A percentile compares a stretch with the other conserved stretches of the same genome.
These are phyloP conservation scores for Cercophora samala DNA, from an alignment of 495 filamentous ascomycete genomes.

Conservation along the genomic window DNA sequence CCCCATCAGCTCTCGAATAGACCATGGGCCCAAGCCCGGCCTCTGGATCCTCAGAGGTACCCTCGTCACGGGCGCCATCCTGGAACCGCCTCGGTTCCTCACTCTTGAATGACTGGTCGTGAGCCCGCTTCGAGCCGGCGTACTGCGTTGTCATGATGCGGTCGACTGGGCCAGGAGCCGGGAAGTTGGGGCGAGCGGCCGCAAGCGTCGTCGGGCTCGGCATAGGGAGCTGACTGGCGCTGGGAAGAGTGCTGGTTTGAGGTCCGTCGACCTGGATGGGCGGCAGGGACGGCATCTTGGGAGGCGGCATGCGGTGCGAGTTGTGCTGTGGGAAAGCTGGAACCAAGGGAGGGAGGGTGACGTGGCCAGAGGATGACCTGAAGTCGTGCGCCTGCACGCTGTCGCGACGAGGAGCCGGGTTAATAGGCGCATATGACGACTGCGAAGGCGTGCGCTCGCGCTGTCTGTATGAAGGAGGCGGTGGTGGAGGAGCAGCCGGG, in stretches of 20 bases:
- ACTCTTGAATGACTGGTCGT: constrained; percentile 27
- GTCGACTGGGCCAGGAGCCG: constrained; percentile 15
- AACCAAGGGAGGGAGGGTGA: constrained; percentile 22
- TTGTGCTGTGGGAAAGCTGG: constrained; percentile 9
- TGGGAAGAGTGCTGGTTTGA: neutral
- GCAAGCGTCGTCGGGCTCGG: constrained; percentile 18
- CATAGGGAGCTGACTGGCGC: constrained; percentile 17
- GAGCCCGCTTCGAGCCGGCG: constrained; percentile 33
- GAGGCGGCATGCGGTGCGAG: constrained; percentile 9
- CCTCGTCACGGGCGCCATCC: constrained; percentile 31
- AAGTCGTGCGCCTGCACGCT: constrained; percentile 20
- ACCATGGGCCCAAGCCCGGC: neutral
- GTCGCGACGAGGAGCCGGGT: constrained; percentile 29
- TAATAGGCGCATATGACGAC: constrained; percentile 29
- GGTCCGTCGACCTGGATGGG: constrained; percentile 22
- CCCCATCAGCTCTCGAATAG: constrained; percentile 29
- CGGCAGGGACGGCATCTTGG: constrained; percentile 18
- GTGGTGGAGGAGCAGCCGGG: constrained; percentile 40
- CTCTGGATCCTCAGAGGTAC: constrained; percentile 17
- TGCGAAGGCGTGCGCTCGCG: constrained; percentile 31
- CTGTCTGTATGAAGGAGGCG: constrained; percentile 35
- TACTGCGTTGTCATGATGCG: constrained; percentile 18
- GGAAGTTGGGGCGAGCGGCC: neutral
- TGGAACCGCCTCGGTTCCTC: constrained; percentile 21
- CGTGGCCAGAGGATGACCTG: constrained; percentile 13